These are phyloP conservation scores for Erodium moschatum DNA, from an alignment of 441 rosid genomes.

Conservation along the genomic window DNA sequence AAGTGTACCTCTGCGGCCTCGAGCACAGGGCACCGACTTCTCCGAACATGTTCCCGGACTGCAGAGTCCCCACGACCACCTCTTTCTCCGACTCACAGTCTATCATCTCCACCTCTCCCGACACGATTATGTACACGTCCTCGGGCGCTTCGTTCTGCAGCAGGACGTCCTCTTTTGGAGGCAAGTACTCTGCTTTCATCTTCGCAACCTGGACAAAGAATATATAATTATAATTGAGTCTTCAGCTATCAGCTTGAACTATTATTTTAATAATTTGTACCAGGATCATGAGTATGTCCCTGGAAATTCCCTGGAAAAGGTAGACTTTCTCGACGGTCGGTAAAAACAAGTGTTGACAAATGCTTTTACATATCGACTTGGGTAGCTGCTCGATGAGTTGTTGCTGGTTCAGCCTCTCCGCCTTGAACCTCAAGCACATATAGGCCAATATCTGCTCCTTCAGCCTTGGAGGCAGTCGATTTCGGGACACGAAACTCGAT, in stretches of 20 bases:
- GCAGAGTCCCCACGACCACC: slow-evolving; percentile 40
- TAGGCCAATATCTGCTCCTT: slow-evolving; percentile 57
- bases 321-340: slow-evolving; percentile 48
- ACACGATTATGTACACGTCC: slow-evolving; percentile 55
- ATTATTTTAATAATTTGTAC: slow-evolving; percentile 22
- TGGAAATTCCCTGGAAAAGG: slow-evolving; percentile 44
- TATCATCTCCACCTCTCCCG: slow-evolving; percentile 55
- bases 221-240: too few relatives aligned
- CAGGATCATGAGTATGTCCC: slow-evolving; percentile 41
- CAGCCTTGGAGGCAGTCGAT: slow-evolving; percentile 41
- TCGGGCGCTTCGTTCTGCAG: slow-evolving; percentile 56
- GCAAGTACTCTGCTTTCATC: slow-evolving; percentile 64
- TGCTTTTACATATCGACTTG: slow-evolving; percentile 56
- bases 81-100: slow-evolving; percentile 55
- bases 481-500: slow-evolving; percentile 45
- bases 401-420: slow-evolving; percentile 62
- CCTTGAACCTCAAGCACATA: slow-evolving; percentile 62
- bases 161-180: slow-evolving; percentile 58
- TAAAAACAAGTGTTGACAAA: slow-evolving; percentile 57
- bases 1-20: slow-evolving; percentile 56
- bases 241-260: too few relatives aligned
- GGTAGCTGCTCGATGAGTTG: slow-evolving; percentile 60
- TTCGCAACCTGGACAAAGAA: slow-evolving; percentile 45
- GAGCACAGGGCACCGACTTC: slow-evolving; percentile 76
- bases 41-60: slow-evolving; percentile 66